Base-by-base conservation (phyloP, 75 land plant species). In the Azolla pinnata region DNA sequence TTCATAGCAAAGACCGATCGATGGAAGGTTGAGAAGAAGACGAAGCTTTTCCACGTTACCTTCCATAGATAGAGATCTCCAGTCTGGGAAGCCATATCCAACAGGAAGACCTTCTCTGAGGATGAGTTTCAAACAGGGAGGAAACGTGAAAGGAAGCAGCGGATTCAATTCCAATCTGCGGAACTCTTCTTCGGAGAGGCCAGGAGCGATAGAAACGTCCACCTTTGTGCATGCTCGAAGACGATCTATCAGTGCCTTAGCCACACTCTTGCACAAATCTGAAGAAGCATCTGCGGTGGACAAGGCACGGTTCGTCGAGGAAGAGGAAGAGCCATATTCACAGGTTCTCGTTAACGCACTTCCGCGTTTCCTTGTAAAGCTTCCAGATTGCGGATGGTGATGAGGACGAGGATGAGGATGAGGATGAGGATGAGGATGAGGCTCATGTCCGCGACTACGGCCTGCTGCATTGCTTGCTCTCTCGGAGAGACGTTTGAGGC, bases 41-140 rank as follows among this genome's bases (percentile, higher is more conserved):
- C 79, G 67, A 27, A 87, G 80, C 60, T 77, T 74, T 16, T 74
- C 70, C 17, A 67, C 50, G 26, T 67, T 59, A 1, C 74, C 32
- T n/a, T n/a, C n/a, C n/a, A n/a, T n/a, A n/a, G n/a, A n/a, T n/a
- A n/a, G n/a, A 1, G 81, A 38, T 18, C 96, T 74, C 99, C 99
- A 90, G 73, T 95, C 84, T 19, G 99, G 99, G 67, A 95, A 95
- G 18, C 91, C 96, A 0, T 77, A 74, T 5, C 91, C 96, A 0
- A 79, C 53, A 3, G 96, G 96, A 29, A 95, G 61, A 30, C 82
- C 99, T 24, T 77, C 72, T 29, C 77, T 71, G 46, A 92, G 82
- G 21, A 95, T 57, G 17, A 87, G 85, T 5, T 75, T 71, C 33
- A 95, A 73, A 58, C 86, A 96, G 4, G 96, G 96, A 1, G 99